Percentiles rank a stretch among this genome's conserved stretches.
Evolutionary conservation across 352 stramenopile genomes (phyloP).

Genomic region (Globisporangium middletonii): DNA sequence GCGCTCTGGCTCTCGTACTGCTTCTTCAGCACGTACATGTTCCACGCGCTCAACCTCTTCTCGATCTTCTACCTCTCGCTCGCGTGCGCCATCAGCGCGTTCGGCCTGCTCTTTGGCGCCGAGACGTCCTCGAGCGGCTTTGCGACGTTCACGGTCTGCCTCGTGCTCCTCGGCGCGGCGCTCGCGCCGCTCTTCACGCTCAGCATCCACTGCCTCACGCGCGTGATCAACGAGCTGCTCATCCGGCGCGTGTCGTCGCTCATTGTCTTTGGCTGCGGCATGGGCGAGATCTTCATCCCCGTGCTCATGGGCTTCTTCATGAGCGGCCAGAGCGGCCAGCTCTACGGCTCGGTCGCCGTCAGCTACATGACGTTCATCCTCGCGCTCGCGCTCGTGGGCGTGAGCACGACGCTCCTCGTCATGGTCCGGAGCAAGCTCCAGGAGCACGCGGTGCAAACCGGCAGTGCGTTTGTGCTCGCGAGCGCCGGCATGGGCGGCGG

Average conservation of each 20-base stretch:
- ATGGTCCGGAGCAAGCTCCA: slow-evolving; percentile 65
- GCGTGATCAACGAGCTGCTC: slow-evolving; percentile 75
- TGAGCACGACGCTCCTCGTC: slow-evolving; percentile 58
- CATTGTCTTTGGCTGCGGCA: slow-evolving; percentile 81
- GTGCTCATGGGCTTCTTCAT: slow-evolving; percentile 88
- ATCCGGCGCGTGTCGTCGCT: slow-evolving; percentile 75
- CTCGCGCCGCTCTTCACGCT: slow-evolving; percentile 77
- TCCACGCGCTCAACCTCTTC: slow-evolving; percentile 71
- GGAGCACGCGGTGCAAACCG: slow-evolving; percentile 18
- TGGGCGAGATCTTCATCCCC: slow-evolving; percentile 78
- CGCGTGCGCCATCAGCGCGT: slow-evolving; percentile 56
- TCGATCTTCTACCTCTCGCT: slow-evolving; percentile 67
- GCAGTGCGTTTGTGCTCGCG: slow-evolving; percentile 2
- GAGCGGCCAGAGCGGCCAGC: slow-evolving; percentile 69
- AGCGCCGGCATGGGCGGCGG: not conserved
- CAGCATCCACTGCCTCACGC: slow-evolving; percentile 78
- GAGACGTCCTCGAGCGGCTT: slow-evolving; percentile 30
- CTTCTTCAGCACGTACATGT: slow-evolving; percentile 73
- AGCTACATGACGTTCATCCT: slow-evolving; percentile 81
- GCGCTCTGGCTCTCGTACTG: slow-evolving; percentile 66
- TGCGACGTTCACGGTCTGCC: slow-evolving; percentile 38
- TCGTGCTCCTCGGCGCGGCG: slow-evolving; percentile 57
- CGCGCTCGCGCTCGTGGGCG: slow-evolving; percentile 58
- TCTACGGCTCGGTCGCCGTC: slow-evolving; percentile 63
- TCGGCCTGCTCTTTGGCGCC: slow-evolving; percentile 58